Percentiles rank a stretch among this genome's conserved stretches.
Evolutionary conservation across 2,329 filamentous ascomycete genomes (phyloP).

Genomic region (Rhynchosporium agropyri): DNA sequence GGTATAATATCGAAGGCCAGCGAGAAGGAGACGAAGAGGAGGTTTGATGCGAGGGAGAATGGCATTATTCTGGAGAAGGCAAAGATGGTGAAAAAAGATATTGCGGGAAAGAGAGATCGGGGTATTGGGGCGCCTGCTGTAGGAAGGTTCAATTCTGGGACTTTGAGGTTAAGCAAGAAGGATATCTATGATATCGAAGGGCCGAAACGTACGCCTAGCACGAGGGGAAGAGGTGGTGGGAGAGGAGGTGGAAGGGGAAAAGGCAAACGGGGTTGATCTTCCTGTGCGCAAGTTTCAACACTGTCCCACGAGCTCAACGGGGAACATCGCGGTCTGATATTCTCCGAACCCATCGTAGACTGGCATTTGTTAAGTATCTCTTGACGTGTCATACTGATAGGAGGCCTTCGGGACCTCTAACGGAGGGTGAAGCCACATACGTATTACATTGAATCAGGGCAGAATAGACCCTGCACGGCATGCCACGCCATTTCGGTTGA

Average conservation of each 20-base stretch:
- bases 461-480: no score
- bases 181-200: conserved; percentile 76
- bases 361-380: no score
- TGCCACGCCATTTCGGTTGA: no score
- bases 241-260: conserved; percentile 39
- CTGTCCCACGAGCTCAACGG: no score
- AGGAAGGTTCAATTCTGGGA: conserved; percentile 78
- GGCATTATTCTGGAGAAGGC: conserved; percentile 80
- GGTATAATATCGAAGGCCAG: conserved; percentile 75
- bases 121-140: conserved; percentile 76
- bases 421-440: no score
- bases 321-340: no score
- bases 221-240: conserved; percentile 41
- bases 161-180: conserved; percentile 74
- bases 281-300: no score
- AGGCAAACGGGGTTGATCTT: conserved; percentile 27
- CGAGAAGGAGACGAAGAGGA: conserved; percentile 68
- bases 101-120: conserved; percentile 52
- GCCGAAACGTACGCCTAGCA: conserved; percentile 42
- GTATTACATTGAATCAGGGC: no score
- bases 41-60: conserved; percentile 83
- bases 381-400: no score
- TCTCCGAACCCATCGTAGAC: no score
- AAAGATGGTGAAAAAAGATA: conserved; percentile 44
- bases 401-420: no score